Evolutionary conservation across 257 asterid species (phyloP), one percentile per base, ranked within the genome.

Genomic region (Leonotis leonurus): DNA sequence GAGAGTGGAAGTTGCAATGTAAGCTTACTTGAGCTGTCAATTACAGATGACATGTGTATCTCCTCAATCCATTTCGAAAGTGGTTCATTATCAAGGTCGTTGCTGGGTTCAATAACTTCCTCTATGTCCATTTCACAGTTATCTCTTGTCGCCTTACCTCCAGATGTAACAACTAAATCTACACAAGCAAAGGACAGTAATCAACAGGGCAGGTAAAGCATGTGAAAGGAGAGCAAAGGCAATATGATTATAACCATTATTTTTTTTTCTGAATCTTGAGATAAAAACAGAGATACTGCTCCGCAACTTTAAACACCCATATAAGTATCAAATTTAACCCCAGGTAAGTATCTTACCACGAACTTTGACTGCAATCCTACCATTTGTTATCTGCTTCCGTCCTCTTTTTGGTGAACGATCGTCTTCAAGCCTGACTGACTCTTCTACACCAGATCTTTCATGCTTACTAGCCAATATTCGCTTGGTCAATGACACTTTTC

Each of bases 61-160:
- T 66, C 87, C 61, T 61, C 81, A 29, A 85, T 63, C 93, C 90
- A 84, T 70, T 57, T 78, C 13, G 95, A 75, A 60, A 86, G 90
- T 46, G 85, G 87, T 58, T 86, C 86, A 50, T 84, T 78, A 30
- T 86, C 88, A 22, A 78, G 70, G 25, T 67, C 74, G 18, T 69
- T 67, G 66, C 49, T 49, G 60, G 79, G 72, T 53, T 45, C 62
- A 20, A 20, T 33, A 52, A 17, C 74, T 54, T 65, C 61, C 48
- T 52, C 70, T 30, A 48, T 68, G 11, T 65, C 70, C 35, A 57
- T 32, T 20, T 44, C 57, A 50, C 49, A n/a, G 71, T 67, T 64
- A 45, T 65, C 33, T 43, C 64, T 71, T 4, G 33, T 50, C 62
- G 10, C 20, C 68, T 71, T 62, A 29, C 60, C 72, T 20, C 51